Evolutionary conservation across 2,329 filamentous ascomycete genomes (phyloP).

Genomic region (Colletotrichum echinochloae): DNA sequence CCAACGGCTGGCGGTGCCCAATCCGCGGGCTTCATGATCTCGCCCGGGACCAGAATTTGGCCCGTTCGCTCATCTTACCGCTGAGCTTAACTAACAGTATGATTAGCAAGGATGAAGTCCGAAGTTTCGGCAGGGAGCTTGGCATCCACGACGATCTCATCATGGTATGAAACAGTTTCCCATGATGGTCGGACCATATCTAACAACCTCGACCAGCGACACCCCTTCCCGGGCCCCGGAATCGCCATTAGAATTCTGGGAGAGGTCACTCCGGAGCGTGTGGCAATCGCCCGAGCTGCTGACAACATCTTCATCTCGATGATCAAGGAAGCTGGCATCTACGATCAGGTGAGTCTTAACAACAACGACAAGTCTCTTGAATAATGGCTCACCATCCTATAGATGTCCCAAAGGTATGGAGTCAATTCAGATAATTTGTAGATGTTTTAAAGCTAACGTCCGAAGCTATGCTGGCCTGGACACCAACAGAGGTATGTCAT

Average conservation of each 20-base stretch:
- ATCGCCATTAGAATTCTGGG: conserved; percentile 86
- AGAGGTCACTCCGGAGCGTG: conserved; percentile 82
- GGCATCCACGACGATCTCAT: conserved; percentile 63
- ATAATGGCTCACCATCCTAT: conserved; percentile 9
- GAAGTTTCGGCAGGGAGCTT: conserved; percentile 48
- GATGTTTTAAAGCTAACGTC: not conserved
- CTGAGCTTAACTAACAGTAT: conserved; percentile 3
- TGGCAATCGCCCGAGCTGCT: conserved; percentile 82
- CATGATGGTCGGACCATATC: not conserved
- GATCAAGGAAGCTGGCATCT: conserved; percentile 79
- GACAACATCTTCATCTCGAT: conserved; percentile 83
- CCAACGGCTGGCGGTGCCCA: not conserved
- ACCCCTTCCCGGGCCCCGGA: conserved; percentile 66
- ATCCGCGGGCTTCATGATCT: not conserved
- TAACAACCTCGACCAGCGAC: not conserved
- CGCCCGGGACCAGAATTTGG: not conserved
- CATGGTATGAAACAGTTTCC: conserved; percentile 7
- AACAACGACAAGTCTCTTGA: not conserved
- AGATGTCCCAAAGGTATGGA: conserved; percentile 57
- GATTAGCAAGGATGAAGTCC: conserved; percentile 44
- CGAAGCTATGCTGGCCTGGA: conserved; percentile 56
- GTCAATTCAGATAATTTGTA: too few relatives aligned
- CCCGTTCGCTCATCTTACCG: not conserved
- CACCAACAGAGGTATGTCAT: conserved; percentile 50
- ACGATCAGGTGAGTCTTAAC: conserved; percentile 63